Conservation (phyloP, 805 yeast genomes). For the Dipodascus albidus region DNA sequence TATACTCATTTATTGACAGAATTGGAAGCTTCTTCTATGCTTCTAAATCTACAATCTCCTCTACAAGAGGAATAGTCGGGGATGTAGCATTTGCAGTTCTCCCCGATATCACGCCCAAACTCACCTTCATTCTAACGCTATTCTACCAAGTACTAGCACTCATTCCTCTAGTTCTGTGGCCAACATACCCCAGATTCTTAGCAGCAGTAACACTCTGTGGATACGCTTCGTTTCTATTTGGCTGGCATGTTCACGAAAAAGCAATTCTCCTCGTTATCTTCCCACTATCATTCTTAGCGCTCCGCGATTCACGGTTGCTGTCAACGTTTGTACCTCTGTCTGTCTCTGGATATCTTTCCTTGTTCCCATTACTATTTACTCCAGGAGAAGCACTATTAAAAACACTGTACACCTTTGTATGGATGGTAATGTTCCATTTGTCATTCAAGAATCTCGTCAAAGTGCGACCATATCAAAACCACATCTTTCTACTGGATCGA, state of each 20-base stretch:
- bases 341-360: constrained; percentile 72
- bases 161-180: constrained; percentile 48
- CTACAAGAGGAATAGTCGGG: constrained; percentile 84
- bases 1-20: constrained; percentile 77
- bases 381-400: constrained; percentile 74
- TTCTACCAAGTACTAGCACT: constrained; percentile 74
- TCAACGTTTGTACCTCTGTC: constrained; percentile 61
- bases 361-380: constrained; percentile 78
- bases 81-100: constrained; percentile 73
- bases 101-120: constrained; percentile 67
- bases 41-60: constrained; percentile 27
- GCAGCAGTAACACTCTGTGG: constrained; percentile 86
- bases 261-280: constrained; percentile 83
- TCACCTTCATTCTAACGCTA: constrained; percentile 70
- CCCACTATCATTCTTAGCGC: constrained; percentile 72
- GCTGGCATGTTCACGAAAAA: constrained; percentile 99
- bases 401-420: constrained; percentile 62
- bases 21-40: constrained; percentile 29
- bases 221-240: constrained; percentile 81
- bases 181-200: constrained; percentile 65
- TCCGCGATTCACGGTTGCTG: constrained; percentile 58
- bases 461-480: constrained; percentile 15
- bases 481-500: constrained; percentile 57
- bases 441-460: constrained; percentile 46
- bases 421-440: constrained; percentile 70